These are phyloP conservation scores for Rhizopus stolonifer DNA, from an alignment of 371 early-diverging fungal species.

Conservation along the genomic window DNA sequence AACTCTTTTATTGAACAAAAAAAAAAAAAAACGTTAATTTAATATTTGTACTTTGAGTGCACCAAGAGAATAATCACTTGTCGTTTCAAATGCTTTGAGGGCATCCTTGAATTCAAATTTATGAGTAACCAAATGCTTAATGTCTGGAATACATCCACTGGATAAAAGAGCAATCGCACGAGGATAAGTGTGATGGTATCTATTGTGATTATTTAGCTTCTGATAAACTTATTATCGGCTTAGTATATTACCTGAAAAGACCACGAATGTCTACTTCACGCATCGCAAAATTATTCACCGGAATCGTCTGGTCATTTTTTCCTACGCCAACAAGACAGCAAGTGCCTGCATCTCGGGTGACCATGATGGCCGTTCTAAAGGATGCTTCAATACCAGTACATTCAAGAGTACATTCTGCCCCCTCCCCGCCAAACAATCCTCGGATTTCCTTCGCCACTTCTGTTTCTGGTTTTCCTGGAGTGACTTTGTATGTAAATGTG, in stretches of 20 bases:
- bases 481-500: slow-evolving; percentile 32
- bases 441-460: slow-evolving; percentile 39
- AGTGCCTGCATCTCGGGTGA: slow-evolving; percentile 41
- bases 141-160: slow-evolving; percentile 30
- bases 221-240: background rate
- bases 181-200: slow-evolving; percentile 49
- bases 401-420: slow-evolving; percentile 40
- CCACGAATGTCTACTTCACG: slow-evolving; percentile 48
- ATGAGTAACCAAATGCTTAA: slow-evolving; percentile 44
- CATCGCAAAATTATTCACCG: slow-evolving; percentile 54
- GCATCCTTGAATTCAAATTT: slow-evolving; percentile 45
- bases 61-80: slow-evolving; percentile 34
- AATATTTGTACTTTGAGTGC: slow-evolving; percentile 47
- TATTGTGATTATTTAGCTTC: background rate
- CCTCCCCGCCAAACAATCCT: slow-evolving; percentile 30
- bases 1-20: background rate
- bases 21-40: slow-evolving; percentile 21
- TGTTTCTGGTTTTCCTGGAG: slow-evolving; percentile 29
- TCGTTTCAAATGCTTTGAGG: slow-evolving; percentile 42
- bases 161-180: slow-evolving; percentile 39
- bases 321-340: slow-evolving; percentile 49
- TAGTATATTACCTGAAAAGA: slow-evolving; percentile 26
- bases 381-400: slow-evolving; percentile 49
- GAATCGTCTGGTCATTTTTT: slow-evolving; percentile 44
- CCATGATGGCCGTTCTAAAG: slow-evolving; percentile 46